These are phyloP conservation scores for Alternaria sp. DNA, from an alignment of 2,329 filamentous ascomycete species.

Conservation along the genomic window DNA sequence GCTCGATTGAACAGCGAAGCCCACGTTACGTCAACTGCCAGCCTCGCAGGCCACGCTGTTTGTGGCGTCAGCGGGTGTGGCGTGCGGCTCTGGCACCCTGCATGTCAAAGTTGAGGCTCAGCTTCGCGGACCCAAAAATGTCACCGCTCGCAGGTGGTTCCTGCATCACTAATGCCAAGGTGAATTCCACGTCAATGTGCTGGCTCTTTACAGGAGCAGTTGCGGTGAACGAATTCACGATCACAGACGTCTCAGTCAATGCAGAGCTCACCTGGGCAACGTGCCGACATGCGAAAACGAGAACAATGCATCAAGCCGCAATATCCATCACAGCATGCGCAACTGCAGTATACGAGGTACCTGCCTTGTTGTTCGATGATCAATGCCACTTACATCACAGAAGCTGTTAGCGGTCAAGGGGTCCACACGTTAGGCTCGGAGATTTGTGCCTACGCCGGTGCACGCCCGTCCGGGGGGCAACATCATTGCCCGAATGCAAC, in stretches of 20 bases:
- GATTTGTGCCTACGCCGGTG: conserved; percentile 5
- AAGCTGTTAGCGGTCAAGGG: neutral
- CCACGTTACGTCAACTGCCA: neutral
- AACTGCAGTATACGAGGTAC: neutral
- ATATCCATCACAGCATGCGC: neutral
- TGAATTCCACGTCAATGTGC: neutral
- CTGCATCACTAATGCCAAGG: neutral
- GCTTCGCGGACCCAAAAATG: conserved; percentile 21
- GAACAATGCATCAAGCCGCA: neutral
- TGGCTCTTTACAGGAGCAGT: neutral
- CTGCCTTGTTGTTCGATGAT: conserved; percentile 1
- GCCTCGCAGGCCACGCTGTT: neutral
- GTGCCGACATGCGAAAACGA: neutral
- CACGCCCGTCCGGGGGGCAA: neutral
- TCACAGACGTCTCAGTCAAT: neutral
- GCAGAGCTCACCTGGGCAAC: neutral
- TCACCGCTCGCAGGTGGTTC: neutral
- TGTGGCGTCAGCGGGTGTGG: conserved; percentile 15
- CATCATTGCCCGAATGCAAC: conserved; percentile 3
- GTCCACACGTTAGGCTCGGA: conserved; percentile 1
- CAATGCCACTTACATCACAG: neutral
- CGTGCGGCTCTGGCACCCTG: conserved; percentile 20
- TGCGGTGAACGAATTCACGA: neutral
- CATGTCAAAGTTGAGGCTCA: neutral
- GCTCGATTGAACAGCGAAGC: neutral